Evolutionary conservation across 2,329 filamentous ascomycete species (phyloP).

Genomic region (Didymella arachidicola): DNA sequence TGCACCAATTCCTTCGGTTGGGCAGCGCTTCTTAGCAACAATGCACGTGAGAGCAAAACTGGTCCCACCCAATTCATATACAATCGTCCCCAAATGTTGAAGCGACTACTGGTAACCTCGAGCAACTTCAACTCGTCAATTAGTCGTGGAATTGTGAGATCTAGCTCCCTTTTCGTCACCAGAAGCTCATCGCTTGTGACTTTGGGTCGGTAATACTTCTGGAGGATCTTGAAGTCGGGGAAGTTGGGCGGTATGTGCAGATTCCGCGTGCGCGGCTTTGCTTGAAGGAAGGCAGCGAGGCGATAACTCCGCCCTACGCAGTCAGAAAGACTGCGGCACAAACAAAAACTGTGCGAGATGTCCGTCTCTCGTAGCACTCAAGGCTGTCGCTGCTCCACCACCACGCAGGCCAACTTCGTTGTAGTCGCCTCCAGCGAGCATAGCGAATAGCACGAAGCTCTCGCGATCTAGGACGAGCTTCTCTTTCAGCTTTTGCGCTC

Average conservation of each 20-base stretch:
- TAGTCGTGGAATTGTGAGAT: slow-evolving; percentile 36
- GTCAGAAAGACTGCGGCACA: slow-evolving; percentile 28
- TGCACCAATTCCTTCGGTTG: slow-evolving; percentile 31
- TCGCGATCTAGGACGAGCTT: slow-evolving; percentile 45
- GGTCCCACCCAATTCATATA: slow-evolving; percentile 53
- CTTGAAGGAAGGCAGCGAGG: slow-evolving; percentile 27
- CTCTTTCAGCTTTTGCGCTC: slow-evolving; percentile 36
- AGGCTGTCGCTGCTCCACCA: slow-evolving; percentile 48
- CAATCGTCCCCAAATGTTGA: slow-evolving; percentile 50
- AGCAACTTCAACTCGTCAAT: slow-evolving; percentile 50
- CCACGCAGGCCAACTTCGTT: slow-evolving; percentile 45
- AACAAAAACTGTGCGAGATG: slow-evolving; percentile 41
- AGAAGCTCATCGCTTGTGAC: slow-evolving; percentile 46
- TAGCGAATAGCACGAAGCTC: slow-evolving; percentile 52
- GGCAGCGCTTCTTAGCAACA: slow-evolving; percentile 20
- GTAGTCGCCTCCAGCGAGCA: slow-evolving; percentile 55
- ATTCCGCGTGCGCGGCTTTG: slow-evolving; percentile 2
- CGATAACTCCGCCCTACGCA: slow-evolving; percentile 38
- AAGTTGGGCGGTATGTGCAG: slow-evolving; percentile 27
- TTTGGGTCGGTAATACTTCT: slow-evolving; percentile 50
- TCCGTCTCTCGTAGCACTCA: slow-evolving; percentile 35
- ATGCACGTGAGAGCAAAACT: slow-evolving; percentile 44
- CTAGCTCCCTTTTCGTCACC: slow-evolving; percentile 36
- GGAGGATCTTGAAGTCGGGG: slow-evolving; percentile 39
- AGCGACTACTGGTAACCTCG: slow-evolving; percentile 42